Evolutionary conservation across 2,329 filamentous ascomycete species (phyloP), one percentile per base, ranked within the genome.

Genomic region (Pyrenochaeta sp.): DNA sequence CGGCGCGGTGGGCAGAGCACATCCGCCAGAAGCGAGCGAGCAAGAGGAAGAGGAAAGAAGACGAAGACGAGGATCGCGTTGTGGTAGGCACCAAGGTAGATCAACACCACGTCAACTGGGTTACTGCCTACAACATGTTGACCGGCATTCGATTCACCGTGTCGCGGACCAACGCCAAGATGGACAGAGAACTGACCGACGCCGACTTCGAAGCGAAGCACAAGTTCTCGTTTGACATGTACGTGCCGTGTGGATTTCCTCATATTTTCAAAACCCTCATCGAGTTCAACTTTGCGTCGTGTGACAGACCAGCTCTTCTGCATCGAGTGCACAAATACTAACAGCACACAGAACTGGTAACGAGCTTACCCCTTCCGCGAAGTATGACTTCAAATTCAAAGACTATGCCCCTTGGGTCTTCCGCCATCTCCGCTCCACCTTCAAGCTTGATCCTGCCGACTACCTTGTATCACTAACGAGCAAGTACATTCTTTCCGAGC

Each of bases 341-440:
- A 80, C 83, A 68, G 29, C 27, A 50, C 33, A 51, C 69, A 93
- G 90, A 72, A 96, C 93, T 62, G 95, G 95, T 61, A 97, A 97
- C 75, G 95, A 99, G 81, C 82, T 99, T 74, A 96, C 96, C 4
- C 95, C 95, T 18, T 97, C 94, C 58, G 93, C 95, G 65, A 98
- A 99, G 79, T 99, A 99, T 81, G 95, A 99, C 80, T 99, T 99
- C 87, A 99, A 99, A 78, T 99, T 99, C 84, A 99, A 99, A 81
- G 95, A 99, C 79, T 99, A 99, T 77, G 94, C 94, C n/a, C 95
- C 95, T 51, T 98, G 94, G 93, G 95, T 99, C 54, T 99, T 99
- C 78, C 91, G 95, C 69, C 91, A 92, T 77, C 84, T 99, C 37
- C 90, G 95, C 63, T 82, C 87, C 43, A 90, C 89, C 59, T 99